Evolutionary conservation across 805 yeast species (phyloP), one percentile per base, ranked within the genome.

Genomic region (Candida caryicola): DNA sequence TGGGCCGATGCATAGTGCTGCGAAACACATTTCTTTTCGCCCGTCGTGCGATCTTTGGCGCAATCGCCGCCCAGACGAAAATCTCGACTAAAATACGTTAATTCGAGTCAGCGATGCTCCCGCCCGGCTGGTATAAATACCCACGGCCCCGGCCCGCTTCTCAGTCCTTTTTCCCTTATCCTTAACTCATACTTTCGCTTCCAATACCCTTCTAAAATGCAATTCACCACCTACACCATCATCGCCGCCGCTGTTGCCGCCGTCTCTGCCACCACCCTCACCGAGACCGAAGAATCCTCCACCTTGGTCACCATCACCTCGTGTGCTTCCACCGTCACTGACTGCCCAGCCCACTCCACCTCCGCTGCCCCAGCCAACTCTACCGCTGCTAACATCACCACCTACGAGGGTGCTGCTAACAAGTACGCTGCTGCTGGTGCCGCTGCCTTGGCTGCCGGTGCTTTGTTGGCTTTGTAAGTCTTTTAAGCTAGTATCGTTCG

Each of bases 391-490:
- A 57, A 55, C 55, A 64, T 60, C 43, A 47, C 67, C 37, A 52
- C 69, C 45, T 65, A 49, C 61, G 64, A 59, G 51, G 71, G 59
- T 60, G 63, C 59, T 51, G 71, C 62, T 44, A 51, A 50, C 51
- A 59, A 41, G 44, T 47, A 39, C 43, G 55, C 51, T 53, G 71
- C 69, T 45, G 72, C 62, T 41, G 74, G 72, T 65, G 71, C 63
- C 54, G 73, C 66, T 59, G 73, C 69, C 51, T 60, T 68, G 58
- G 73, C 72, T 58, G 68, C 67, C 37, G 73, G 73, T 66, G 74
- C 73, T 61, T 66, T 68, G 57, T 76, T 46, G 41, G 50, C 50
- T 40, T 46, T 46, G 45, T 46, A 46, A 46, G 39, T 23, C 27
- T 26, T n/a, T 35, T 43, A 39, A 21, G 33, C 38, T 35, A 35